Evolutionary conservation across 805 yeast species (phyloP), one percentile per base, ranked within the genome.

Genomic region (Saturnispora zaruensis): DNA sequence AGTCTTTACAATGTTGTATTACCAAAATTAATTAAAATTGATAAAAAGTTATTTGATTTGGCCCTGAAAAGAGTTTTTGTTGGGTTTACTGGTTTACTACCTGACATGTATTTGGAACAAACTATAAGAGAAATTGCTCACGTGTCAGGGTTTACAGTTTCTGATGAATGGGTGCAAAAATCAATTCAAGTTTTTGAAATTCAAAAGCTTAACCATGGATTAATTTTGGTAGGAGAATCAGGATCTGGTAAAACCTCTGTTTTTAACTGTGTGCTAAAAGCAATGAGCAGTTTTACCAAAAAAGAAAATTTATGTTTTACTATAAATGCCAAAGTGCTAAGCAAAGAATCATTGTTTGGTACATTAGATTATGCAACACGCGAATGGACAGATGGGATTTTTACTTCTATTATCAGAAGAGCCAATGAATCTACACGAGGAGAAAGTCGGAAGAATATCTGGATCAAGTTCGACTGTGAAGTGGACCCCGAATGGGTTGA

Each of bases 401-500:
- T 90, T 46, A 86, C 96, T 0, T 64, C 77, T 8, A 73, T 83
- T 6, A 58, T 91, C 41, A 69, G 98, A 54, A 71, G 69, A 46
- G 73, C 84, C 0, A 64, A 64, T 3, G 75, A 73, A 3, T 81
- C 81, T 53, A 55, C 76, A 14, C 68, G 84, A 41, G 88, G 87
- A 1, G 90, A 84, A 53, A 56, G 62, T 7, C 54, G 67, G 2
- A 79, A 75, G 51, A 64, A 72, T 3, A 73, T 81, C 14, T 89
- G 96, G 93, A 74, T 91, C 51, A 74, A 90, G 0, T 85, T 91
- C 60, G 97, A 91, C 65, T 95, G 97, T 37, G 96, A 88, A 57
- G 77, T 91, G 33, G 97, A 91, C 61, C 97, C 98, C 0, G 81
- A 79, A 37, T 91, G 97, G 95, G 87, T 87, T 1, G 98, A 91